Conservation (phyloP, 345 rosid genomes). For the Hibiscus trionum region DNA sequence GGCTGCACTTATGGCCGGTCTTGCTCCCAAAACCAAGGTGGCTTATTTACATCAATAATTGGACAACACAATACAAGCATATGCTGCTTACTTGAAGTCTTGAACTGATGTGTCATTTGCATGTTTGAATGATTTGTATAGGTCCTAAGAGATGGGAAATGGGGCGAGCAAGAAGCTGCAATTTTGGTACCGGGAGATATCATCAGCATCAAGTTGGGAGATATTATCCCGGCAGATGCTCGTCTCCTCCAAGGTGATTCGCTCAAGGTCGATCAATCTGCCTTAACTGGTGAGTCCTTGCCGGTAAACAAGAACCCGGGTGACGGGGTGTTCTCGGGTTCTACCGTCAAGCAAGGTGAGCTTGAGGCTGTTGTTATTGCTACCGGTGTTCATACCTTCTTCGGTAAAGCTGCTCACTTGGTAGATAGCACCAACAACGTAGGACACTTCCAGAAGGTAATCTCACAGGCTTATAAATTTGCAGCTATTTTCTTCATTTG, state of each 20-base stretch:
- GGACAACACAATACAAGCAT: background rate
- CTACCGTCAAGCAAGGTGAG: background rate
- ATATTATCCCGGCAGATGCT: background rate
- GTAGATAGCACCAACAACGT: slow-evolving; percentile 4
- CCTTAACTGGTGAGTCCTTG: slow-evolving; percentile 1
- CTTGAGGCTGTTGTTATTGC: background rate
- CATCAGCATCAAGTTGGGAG: slow-evolving; percentile 3
- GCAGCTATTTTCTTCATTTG: background rate
- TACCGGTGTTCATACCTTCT: background rate
- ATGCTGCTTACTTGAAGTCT: background rate
- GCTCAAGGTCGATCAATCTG: slow-evolving; percentile 2
- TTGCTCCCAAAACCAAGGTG: slow-evolving; percentile 17
- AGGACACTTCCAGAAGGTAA: slow-evolving; percentile 2
- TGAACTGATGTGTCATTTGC: background rate
- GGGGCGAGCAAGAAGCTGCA: background rate
- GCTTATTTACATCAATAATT: background rate
- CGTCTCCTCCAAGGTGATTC: background rate
- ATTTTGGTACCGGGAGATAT: slow-evolving; percentile 2
- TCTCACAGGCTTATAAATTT: background rate
- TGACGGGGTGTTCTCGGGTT: background rate
- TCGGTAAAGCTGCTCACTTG: background rate
- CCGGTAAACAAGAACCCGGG: background rate
- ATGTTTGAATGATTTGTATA: background rate
- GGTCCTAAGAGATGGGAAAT: background rate
- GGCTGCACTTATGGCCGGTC: slow-evolving; percentile 16